A percentile compares a stretch with the other conserved stretches of the same genome.
Conservation (phyloP, 768 basidiomycete species). For the Leccinum incarnatum region DNA sequence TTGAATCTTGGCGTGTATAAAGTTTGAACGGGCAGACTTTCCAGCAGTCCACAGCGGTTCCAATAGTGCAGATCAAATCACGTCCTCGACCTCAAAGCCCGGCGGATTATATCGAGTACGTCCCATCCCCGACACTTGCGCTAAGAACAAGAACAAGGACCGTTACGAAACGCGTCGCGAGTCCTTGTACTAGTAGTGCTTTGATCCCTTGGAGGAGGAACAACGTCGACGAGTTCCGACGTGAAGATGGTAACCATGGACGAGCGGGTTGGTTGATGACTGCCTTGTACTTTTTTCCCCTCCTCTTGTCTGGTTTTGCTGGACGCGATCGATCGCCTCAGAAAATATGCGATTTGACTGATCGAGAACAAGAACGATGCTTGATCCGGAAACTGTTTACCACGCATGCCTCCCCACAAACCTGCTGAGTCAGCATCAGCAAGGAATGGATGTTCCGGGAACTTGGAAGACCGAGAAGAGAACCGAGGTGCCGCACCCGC, state of each 20-base stretch:
- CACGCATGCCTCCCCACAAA: no score
- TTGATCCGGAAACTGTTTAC: neutral
- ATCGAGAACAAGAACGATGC: neutral
- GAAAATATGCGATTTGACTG: neutral
- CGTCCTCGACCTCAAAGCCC: neutral
- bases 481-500: no score
- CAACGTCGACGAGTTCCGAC: neutral
- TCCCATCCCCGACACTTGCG: neutral
- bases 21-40: neutral
- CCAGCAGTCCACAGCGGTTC: neutral
- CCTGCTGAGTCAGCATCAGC: neutral
- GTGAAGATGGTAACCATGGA: neutral
- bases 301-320: neutral
- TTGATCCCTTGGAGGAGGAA: neutral
- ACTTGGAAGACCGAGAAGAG: no score
- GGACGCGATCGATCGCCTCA: no score
- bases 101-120: neutral
- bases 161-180: neutral
- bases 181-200: neutral
- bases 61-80: neutral
- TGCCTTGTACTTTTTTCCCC: neutral
- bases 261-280: neutral
- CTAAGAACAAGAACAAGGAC: neutral
- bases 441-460: no score
- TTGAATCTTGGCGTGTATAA: neutral